Percentiles rank a stretch among this genome's conserved stretches.
These are phyloP conservation scores for Thecaphora thlaspeos DNA, from an alignment of 1,284 basidiomycete genomes.

Conservation along the genomic window DNA sequence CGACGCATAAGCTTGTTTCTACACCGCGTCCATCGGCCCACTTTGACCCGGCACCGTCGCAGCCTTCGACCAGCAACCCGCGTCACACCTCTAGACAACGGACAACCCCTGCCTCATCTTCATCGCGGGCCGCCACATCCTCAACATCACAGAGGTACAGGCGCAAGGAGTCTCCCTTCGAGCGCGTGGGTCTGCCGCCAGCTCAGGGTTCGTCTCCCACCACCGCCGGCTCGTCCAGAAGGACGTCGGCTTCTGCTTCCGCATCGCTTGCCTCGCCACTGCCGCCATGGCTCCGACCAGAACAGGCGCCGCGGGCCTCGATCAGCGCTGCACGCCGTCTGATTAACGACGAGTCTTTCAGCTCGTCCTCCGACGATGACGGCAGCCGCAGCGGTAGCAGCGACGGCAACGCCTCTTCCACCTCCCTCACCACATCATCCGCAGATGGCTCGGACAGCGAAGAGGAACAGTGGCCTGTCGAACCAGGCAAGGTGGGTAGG, in stretches of 20 bases:
- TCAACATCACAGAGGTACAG: slow-evolving; percentile 11
- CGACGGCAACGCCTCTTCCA: neutral
- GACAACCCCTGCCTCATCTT: no score
- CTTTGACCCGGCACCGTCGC: neutral
- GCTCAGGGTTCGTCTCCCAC: slow-evolving; percentile 9
- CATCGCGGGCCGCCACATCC: no score
- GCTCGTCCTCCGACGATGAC: slow-evolving; percentile 4
- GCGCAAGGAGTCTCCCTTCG: slow-evolving; percentile 21
- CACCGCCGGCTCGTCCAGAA: neutral
- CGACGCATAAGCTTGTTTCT: no score
- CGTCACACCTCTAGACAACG: no score
- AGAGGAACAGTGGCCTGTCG: slow-evolving; percentile 22
- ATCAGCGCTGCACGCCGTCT: slow-evolving; percentile 5
- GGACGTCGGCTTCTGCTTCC: slow-evolving; percentile 2
- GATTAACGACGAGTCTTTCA: slow-evolving; percentile 5
- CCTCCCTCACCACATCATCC: neutral
- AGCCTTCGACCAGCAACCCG: slow-evolving; percentile 1
- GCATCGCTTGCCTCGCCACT: neutral
- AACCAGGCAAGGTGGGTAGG: neutral
- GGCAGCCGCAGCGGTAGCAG: slow-evolving; percentile 9
- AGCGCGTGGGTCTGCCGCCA: slow-evolving; percentile 17
- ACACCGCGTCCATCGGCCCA: no score
- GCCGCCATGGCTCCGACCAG: neutral
- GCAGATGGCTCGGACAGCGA: slow-evolving; percentile 21
- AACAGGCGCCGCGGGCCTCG: neutral